Evolutionary conservation across 2,329 filamentous ascomycete species (phyloP), one percentile per base, ranked within the genome.

Genomic region (Geosmithia flava): DNA sequence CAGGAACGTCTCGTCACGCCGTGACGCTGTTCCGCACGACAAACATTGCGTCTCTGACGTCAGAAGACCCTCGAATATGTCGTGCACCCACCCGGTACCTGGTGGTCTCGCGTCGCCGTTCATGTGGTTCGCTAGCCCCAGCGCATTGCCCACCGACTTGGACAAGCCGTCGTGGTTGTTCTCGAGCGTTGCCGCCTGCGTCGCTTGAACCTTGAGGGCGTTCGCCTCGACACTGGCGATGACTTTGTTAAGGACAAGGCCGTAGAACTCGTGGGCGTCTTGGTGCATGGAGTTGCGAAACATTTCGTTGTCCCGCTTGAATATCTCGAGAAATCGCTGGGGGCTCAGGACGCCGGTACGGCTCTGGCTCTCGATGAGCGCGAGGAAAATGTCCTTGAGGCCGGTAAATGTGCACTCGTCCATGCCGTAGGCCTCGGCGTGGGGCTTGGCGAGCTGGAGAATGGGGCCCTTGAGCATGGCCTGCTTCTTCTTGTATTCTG

Each of bases 261-360:
- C 95, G 56, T 97, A 80, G 56, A 98, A 98, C 61, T 98, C 93
- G 64, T 98, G 93, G 1, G 93, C 93, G 62, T 98, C 93, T 62
- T 98, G 93, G 64, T 98, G 93, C 87, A 96, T 95, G 3, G 90
- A 87, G 40, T 89, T 91, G 50, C 89, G 82, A 59, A 98, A 98
- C 84, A 95, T 90, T 64, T 98, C 93, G 62, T 98, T 95, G 57
- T 97, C 88, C 53, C 86, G 80, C 60, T 90, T 87, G 59, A 98
- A 81, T 23, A 96, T 90, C 60, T 98, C 91, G 37, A 98, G 73
- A 53, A 98, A 96, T 52, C 90, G 84, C 58, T 91, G 83, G 1
- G 93, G 93, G 59, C 90, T 95, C 42, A 97, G 76, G 11, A 98
- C 88, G 16, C 93, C 93, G 7, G 87, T 93, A 49, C 89, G 81